Evolutionary conservation across 345 rosid species (phyloP), one percentile per base, ranked within the genome.

Genomic region (Eucalyptus curtisii): DNA sequence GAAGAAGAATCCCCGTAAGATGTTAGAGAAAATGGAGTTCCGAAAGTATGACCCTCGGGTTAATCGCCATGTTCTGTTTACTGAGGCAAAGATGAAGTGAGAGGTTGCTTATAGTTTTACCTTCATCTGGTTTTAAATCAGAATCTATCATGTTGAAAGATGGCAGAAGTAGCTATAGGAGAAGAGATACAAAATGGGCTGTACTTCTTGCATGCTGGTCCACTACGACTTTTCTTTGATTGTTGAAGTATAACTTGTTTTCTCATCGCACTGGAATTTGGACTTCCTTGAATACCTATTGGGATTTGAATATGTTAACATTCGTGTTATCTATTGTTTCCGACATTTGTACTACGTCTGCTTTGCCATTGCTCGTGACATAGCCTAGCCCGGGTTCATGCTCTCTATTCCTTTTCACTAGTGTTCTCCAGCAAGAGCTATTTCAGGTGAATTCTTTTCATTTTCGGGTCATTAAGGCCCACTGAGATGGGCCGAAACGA

Each of bases 31-130:
- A 91, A 98, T 97, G 19, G 98, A 96, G 93, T 97, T 96, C 88
- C 95, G 99, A 48, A 97, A 96, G 81, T 97, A 94, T 80, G 99
- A 96, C 90, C 99, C 99, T 50, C 93, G 98, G 22, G 99, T 97
- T 27, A 96, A 96, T 88, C 98, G 97, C 48, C 99, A 95, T 91
- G 99, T 97, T 87, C 91, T 96, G 91, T 97, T 97, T 76, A 96
- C 98, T 0, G 99, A 97, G 91, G 95, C 94, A 64, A 97, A 97
- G 86, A 97, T 97, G 99, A 97, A 97, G 91, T 96, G 93, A 96
- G 20, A 13, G 30, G 31, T 49, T 40, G 45, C 71, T 27, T 31
- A 49, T 48, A 45, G 24, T 37, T 84, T 8, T 45, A 40, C 37
- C 49, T 52, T 30, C 48, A 85, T 57, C 81, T 3, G 86, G 66